Percentiles rank a stretch among this genome's conserved stretches.
These are phyloP conservation scores for Inga leiocalycina DNA, from an alignment of 306 rosid species.

Conservation along the genomic window DNA sequence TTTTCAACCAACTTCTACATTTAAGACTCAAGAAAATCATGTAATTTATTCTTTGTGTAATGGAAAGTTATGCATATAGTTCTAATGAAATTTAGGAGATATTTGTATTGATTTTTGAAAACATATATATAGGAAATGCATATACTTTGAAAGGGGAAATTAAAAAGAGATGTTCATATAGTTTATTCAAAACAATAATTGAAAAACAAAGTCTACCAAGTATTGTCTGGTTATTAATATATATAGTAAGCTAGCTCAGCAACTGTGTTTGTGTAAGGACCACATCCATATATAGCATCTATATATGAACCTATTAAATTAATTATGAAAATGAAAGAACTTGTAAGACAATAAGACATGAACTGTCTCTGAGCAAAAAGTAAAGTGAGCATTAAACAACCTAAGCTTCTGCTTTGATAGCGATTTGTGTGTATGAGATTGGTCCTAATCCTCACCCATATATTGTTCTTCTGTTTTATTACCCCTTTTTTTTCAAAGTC, in stretches of 20 bases:
- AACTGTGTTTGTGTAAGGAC: constrained; percentile 13
- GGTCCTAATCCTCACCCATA: not conserved
- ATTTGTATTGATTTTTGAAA: not conserved
- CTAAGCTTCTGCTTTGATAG: constrained; percentile 1
- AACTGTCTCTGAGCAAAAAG: not conserved
- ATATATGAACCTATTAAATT: not conserved
- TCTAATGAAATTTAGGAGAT: not conserved
- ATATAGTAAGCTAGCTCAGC: not conserved
- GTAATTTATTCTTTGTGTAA: not conserved
- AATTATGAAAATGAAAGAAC: constrained; percentile 36
- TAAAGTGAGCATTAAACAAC: not conserved
- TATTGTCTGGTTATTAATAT: not conserved
- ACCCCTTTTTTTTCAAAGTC: not conserved
- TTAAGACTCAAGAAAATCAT: not conserved
- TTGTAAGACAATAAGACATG: no score
- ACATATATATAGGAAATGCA: not conserved
- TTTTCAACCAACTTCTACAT: no score
- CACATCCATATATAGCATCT: constrained; percentile 18
- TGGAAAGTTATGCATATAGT: not conserved
- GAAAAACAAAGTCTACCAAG: not conserved
- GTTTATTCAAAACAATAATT: not conserved
- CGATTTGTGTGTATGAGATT: not conserved
- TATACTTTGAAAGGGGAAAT: not conserved
- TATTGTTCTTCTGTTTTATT: not conserved
- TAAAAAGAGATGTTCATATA: not conserved